phyloP scores from a whole-genome alignment of 2,329 filamentous ascomycete species.

The Fusarium agapanthi region DNA sequence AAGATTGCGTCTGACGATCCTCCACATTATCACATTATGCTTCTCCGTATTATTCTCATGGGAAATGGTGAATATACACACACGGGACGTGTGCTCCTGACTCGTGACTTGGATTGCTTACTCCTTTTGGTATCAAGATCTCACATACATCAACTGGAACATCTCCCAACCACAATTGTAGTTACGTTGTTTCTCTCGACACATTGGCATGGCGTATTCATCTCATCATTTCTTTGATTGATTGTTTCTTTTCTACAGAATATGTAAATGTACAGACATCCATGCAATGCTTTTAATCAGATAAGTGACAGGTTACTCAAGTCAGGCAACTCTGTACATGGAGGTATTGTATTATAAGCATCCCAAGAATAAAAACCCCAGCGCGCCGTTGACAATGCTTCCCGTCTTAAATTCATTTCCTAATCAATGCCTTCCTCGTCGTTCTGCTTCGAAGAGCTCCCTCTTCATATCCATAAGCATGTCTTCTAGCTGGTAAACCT shows the following conservation, averaged over 20 bases:
- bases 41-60: neutral
- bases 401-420: conserved; percentile 14
- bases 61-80: neutral
- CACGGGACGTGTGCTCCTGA: neutral
- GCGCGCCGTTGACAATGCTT: conserved; percentile 34
- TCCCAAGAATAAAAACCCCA: conserved; percentile 12
- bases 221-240: conserved; percentile 24
- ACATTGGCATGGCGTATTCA: neutral
- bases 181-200: neutral
- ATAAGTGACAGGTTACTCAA: conserved; percentile 1
- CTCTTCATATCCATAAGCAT: conserved; percentile 81
- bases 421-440: conserved; percentile 57
- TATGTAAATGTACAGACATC: conserved; percentile 11
- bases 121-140: neutral
- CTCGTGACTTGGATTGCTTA: neutral
- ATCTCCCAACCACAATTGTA: neutral
- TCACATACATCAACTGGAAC: neutral
- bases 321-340: conserved; percentile 17
- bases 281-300: conserved; percentile 7
- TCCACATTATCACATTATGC: conserved; percentile 11
- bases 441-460: conserved; percentile 76
- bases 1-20: conserved; percentile 10
- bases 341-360: conserved; percentile 31
- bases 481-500: conserved; percentile 78
- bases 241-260: conserved; percentile 26